phyloP scores from a whole-genome alignment of 2,329 filamentous ascomycete genomes.

The Alternaria novae-zelandiae region DNA sequence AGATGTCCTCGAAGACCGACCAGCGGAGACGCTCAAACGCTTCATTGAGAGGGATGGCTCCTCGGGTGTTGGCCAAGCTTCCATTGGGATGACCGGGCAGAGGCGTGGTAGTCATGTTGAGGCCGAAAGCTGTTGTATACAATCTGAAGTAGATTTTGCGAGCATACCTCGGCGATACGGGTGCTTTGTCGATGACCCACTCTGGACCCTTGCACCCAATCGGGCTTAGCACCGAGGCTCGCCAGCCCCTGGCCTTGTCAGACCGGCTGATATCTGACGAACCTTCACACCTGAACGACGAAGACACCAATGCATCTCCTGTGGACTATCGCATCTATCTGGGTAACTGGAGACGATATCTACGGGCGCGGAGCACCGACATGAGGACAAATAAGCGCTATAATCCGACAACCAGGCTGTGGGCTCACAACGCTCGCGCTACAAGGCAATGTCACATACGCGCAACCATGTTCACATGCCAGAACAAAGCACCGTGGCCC shows the following conservation, averaged over 20 bases:
- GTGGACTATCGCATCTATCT: too few species aligned
- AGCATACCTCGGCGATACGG: not conserved
- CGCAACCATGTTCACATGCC: not conserved
- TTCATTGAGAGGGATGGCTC: not conserved
- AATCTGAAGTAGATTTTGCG: not conserved
- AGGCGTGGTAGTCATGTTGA: not conserved
- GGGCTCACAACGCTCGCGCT: not conserved
- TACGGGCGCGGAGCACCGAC: accelerated
- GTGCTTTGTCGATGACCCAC: not conserved
- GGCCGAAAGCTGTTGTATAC: not conserved
- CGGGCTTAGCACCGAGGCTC: too few species aligned
- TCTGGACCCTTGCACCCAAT: not conserved
- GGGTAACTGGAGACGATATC: not conserved
- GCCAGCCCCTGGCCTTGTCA: too few species aligned
- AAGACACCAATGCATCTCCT: too few species aligned
- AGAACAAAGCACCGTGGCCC: not conserved
- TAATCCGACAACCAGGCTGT: not conserved
- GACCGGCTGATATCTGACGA: too few species aligned
- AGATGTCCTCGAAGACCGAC: not conserved
- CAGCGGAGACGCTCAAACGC: not conserved
- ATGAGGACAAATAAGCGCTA: not conserved
- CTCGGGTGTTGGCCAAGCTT: not conserved
- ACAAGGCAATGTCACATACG: not conserved
- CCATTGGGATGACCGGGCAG: not conserved
- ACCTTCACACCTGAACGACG: too few species aligned